These are phyloP conservation scores for Entamoeba histolytica DNA, from an alignment of 208 protist genomes.

Conservation along the genomic window DNA sequence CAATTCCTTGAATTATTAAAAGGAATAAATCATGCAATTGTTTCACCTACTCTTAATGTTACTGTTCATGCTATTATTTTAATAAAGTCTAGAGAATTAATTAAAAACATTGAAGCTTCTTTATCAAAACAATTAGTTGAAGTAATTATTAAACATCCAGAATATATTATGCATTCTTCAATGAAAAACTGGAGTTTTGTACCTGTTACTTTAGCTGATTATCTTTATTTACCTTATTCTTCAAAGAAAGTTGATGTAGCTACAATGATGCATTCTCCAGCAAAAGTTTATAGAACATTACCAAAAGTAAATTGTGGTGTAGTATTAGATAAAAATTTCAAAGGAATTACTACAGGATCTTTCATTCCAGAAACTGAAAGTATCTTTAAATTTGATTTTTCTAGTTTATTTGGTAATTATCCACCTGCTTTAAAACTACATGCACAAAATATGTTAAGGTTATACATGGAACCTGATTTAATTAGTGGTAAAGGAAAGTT, in stretches of 20 bases:
- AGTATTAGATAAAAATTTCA: neutral
- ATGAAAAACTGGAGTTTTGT: neutral
- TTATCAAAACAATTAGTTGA: neutral
- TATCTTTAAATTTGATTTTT: neutral
- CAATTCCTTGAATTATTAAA: neutral
- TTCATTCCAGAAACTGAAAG: neutral
- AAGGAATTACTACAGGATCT: neutral
- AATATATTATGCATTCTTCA: neutral
- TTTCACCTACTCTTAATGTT: neutral
- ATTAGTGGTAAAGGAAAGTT: neutral
- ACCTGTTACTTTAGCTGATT: neutral
- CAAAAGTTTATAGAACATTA: neutral
- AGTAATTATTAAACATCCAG: neutral
- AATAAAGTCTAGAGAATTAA: neutral
- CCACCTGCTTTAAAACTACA: neutral
- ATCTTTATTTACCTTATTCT: neutral
- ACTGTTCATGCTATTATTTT: neutral
- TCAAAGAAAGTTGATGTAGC: neutral
- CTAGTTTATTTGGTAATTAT: neutral
- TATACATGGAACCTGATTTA: neutral
- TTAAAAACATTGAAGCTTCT: neutral
- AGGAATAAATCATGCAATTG: neutral
- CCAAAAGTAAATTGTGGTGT: neutral
- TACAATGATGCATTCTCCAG: neutral
- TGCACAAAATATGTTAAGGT: neutral